Evolutionary conservation across 768 basidiomycete species (phyloP), one percentile per base, ranked within the genome.

Genomic region (Naganishia vishniacii): DNA sequence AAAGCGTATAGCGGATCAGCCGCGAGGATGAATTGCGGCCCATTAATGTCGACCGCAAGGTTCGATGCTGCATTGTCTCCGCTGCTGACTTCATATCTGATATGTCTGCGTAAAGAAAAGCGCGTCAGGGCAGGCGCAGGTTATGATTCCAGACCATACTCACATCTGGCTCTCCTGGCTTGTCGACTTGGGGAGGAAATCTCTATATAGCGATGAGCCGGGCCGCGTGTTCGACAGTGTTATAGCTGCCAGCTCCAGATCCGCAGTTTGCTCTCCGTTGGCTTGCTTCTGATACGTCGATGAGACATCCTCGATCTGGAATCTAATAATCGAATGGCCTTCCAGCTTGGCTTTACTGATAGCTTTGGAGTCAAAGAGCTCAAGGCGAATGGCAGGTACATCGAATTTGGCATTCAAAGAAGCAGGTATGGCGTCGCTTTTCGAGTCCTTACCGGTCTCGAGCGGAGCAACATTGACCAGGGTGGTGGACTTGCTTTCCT

Each of bases 171-270:
- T 91, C 65, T 93, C 92, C 56, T 86, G 83, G 70, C 95, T 91
- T 62, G 86, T 83, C 15, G 90, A 88, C 5, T 91, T 86, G 13
- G 95, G 94, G 66, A 99, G 89, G 62, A 99, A 92, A 76, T 98
- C 93, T 44, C 92, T 84, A 80, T 92, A 97, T 70, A 83, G 86
- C 26, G 90, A 88, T 48, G 81, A 80, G 7, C 90, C 89, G 0
- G 88, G 83, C 59, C 87, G 82, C 1, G 86, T 97, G 73, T 94
- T 93, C 75, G 83, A 85, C 81, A 97, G 87, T 0, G 91, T 91
- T 72, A 98, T 87, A 0, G 94, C 93, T 70, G 86, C 85, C n/a
- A 97, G 78, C 28, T 91, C 81, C 49, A 97, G 79, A 77, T 95
- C 92, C 2, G 88, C 86, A 75, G 95, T 91, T 65, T 83, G 81